Base-by-base conservation (phyloP, 805 yeast genomes). In the Wickerhamiella sorbophila region DNA sequence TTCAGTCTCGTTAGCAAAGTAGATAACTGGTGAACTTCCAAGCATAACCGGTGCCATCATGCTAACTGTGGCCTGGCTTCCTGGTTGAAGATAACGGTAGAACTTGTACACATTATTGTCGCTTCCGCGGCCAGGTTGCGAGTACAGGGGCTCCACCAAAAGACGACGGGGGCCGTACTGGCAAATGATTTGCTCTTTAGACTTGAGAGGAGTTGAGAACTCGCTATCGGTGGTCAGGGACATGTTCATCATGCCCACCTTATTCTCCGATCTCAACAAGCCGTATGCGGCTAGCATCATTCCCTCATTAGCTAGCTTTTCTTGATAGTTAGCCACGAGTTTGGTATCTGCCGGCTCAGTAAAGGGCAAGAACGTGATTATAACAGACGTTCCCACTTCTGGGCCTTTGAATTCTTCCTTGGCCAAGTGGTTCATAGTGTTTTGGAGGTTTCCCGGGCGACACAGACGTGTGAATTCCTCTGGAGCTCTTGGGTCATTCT, bases 81-180 rank as follows among this genome's bases (percentile, higher is more conserved):
- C 94, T 37, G 75, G 79, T 54, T 86, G 95, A 45, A 84, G 69
- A 58, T 79, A 91, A 53, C 85, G 71, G 60, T 84, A 91, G 54
- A 70, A 79, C 58, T 84, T 87, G 63, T 85, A 84, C 27, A 88
- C 94, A 54, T 85, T 81, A 57, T 87, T 88, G 39, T 84, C 67
- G 43, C 77, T 77, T 53, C 76, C 77, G 4, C 85, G 49, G 4
- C 63, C 72, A 8, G 78, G 78, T 52, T 80, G 81, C 40, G 88
- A 84, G 66, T 79, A 88, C 24, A 82, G 54, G 14, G 99, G 99
- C 42, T 76, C 68, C 40, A 88, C 79, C 12, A 74, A 69, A 57
- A 83, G 77, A 54, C 98, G 74, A 61, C 97, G 77, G 41, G 88
- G 83, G 20, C 98, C 99, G 56, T 86, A 87, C 63, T 91, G 97